Conservation (phyloP, 257 asterid genomes). For the Anisodus acutangulus region DNA sequence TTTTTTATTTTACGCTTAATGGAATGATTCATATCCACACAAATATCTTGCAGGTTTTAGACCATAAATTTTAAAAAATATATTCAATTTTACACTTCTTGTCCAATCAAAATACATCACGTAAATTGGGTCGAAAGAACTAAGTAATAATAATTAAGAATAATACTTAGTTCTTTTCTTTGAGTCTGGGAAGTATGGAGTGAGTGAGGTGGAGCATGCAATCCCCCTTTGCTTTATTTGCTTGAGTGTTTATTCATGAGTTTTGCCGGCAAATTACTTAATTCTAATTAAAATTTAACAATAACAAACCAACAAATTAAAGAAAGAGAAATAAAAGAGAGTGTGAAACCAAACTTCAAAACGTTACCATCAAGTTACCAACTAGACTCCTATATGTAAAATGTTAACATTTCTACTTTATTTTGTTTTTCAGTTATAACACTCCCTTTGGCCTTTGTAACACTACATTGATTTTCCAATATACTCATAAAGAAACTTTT, state of each 20-base stretch:
- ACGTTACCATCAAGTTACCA: constrained; percentile 37
- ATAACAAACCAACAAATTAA: constrained; percentile 8
- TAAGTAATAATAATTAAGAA: neutral
- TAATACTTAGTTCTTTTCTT: constrained; percentile 28
- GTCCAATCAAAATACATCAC: neutral
- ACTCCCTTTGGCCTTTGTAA: constrained; percentile 22
- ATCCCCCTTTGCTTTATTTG: constrained; percentile 52
- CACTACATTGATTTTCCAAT: neutral
- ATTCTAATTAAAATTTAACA: constrained; percentile 5
- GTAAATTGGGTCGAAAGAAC: neutral
- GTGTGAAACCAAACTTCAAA: constrained; percentile 34
- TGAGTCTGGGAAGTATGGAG: constrained; percentile 36
- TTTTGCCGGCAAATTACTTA: constrained; percentile 47
- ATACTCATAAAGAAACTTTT: constrained; percentile 16
- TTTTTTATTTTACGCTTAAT: too few relatives aligned
- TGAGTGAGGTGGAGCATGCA: constrained; percentile 49
- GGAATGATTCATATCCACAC: neutral
- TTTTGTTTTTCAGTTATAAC: constrained; percentile 18
- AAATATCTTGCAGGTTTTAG: neutral
- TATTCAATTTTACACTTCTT: too few relatives aligned
- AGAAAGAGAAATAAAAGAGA: neutral
- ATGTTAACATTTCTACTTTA: neutral
- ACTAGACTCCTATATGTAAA: constrained; percentile 22
- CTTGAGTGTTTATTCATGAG: constrained; percentile 49
- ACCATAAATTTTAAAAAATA: too few relatives aligned